These are phyloP conservation scores for Eutypa lata DNA, from an alignment of 2,329 filamentous ascomycete genomes.

Conservation along the genomic window DNA sequence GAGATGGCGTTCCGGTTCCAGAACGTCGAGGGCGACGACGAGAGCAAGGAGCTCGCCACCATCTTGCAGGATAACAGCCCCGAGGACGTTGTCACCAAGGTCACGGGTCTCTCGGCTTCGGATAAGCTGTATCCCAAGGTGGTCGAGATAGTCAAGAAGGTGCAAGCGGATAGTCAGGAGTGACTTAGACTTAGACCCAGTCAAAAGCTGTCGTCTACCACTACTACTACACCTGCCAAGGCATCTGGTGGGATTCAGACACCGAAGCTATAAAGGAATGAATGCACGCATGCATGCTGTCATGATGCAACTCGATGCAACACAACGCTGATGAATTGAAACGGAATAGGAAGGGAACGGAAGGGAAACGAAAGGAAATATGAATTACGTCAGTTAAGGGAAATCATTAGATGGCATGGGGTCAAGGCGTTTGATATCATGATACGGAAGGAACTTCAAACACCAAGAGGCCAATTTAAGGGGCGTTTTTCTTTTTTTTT, in stretches of 20 bases:
- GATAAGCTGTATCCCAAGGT: slow-evolving; percentile 79
- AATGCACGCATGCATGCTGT: not conserved
- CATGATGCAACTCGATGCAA: not conserved
- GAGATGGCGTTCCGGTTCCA: slow-evolving; percentile 96
- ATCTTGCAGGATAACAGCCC: slow-evolving; percentile 74
- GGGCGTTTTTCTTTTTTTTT: not conserved
- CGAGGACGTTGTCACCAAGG: slow-evolving; percentile 71
- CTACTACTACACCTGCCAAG: not conserved
- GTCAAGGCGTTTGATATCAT: slow-evolving; percentile 1
- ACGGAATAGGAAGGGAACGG: too few species aligned
- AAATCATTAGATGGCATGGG: not conserved
- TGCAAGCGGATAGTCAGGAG: slow-evolving; percentile 63
- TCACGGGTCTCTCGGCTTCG: slow-evolving; percentile 74
- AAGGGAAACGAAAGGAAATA: not conserved
- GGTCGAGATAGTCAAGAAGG: slow-evolving; percentile 75
- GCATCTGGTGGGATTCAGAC: not conserved
- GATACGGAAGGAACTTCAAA: not conserved
- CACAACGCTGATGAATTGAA: not conserved
- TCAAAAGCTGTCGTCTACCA: not conserved
- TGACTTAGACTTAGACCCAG: too few species aligned
- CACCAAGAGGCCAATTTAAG: not conserved
- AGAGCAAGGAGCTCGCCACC: slow-evolving; percentile 80
- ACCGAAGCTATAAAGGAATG: not conserved
- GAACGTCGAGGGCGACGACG: slow-evolving; percentile 86
- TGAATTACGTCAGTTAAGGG: not conserved